These are phyloP conservation scores for Yamadazyma conglobata DNA, from an alignment of 1,139 yeast species.

Conservation along the genomic window DNA sequence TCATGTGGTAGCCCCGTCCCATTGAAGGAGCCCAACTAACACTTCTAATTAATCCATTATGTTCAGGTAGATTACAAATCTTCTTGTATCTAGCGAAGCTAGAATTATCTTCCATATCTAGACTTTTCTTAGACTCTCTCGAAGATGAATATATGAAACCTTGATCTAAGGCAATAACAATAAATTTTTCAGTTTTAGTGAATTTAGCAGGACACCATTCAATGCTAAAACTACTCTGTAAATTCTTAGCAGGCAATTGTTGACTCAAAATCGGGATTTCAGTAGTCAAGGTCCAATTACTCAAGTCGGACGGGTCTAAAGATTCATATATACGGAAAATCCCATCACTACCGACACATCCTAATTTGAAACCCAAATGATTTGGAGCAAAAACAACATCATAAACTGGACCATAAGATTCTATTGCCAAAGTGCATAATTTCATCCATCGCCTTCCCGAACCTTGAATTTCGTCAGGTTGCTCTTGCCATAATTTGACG, in stretches of 20 bases:
- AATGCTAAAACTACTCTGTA: conserved; percentile 82
- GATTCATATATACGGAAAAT: conserved; percentile 84
- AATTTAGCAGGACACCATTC: conserved; percentile 95
- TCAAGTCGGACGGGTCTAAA: conserved; percentile 78
- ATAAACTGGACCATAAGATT: conserved; percentile 84
- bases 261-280: conserved; percentile 65
- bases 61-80: conserved; percentile 60
- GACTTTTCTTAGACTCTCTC: conserved; percentile 9
- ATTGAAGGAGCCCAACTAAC: conserved; percentile 97
- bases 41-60: conserved; percentile 80
- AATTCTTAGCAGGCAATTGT: conserved; percentile 66
- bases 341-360: conserved; percentile 90
- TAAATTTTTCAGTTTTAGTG: conserved; percentile 67
- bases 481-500: conserved; percentile 88
- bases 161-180: conserved; percentile 83
- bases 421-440: conserved; percentile 68
- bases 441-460: conserved; percentile 81
- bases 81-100: conserved; percentile 25
- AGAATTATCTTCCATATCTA: conserved; percentile 11
- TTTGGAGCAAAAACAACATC: conserved; percentile 88
- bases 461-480: conserved; percentile 68
- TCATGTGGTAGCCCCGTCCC: conserved; percentile 83
- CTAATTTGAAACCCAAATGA: conserved; percentile 77
- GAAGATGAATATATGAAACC: conserved; percentile 65
- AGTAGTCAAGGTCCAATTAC: conserved; percentile 74